Base-by-base conservation (phyloP, 2,329 filamentous ascomycete species). In the Exserohilum turcica region DNA sequence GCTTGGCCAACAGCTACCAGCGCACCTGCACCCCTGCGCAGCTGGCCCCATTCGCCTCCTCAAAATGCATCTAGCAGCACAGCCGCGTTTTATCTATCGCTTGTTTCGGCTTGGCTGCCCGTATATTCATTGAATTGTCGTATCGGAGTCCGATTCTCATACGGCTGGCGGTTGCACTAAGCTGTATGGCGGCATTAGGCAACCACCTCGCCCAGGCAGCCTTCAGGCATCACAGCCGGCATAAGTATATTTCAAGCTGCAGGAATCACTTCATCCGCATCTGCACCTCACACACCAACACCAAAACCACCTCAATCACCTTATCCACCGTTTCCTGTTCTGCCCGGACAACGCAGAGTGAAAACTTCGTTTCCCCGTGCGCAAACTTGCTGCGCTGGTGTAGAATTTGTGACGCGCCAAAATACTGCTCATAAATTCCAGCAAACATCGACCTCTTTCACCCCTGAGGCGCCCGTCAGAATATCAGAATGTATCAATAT, bases 171-270 rank as follows among this genome's bases (percentile, higher is more conserved):
- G n/a, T 28, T 46, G 31, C 40, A 42, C 54, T 61, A 57, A 51
- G 57, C 52, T 52, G 35, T 8, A 36, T 43, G n/a, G 18, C 19
- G 37, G 37, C 15, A 16, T 29, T 49, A 62, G 56, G 59, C 59
- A 58, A 27, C 52, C 33, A 19, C 52, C 38, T 52, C 18, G 33
- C 28, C 38, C 38, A 29, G 50, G 56, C 47, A 40, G 31, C 37
- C 27, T 48, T 43, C 43, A 54, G 56, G 56, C 58, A 52, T 37
- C 55, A 38, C 31, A 48, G 28, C 40, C 50, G 39, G 24, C 43
- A 37, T 16, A 42, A 8, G 10, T 19, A 43, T 31, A 39, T 37
- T 5, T 39, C 18, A 31, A 33, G 18, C 7, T 6, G 9, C 19
- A 18, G 18, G 7, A 21, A 38, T 3, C 19, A 18, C 16, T 39